Percentiles rank a stretch among this genome's conserved stretches.
Conservation (phyloP, 495 filamentous ascomycete species). For the Podospora tetraspora region DNA sequence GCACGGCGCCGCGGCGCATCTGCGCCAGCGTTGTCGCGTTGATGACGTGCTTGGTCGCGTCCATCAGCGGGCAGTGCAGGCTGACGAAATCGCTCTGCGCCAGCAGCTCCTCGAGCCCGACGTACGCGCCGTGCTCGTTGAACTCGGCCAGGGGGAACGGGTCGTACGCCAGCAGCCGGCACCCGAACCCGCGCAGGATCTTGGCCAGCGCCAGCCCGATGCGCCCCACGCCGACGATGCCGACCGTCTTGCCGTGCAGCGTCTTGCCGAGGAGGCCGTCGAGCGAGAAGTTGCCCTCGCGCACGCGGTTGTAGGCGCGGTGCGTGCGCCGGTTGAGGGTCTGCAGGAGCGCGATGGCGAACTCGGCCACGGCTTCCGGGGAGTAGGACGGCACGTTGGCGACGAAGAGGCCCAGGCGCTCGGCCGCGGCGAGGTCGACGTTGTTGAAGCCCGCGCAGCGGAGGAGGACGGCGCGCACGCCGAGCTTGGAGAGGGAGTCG, state of each 20-base stretch:
- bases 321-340: conserved; percentile 68
- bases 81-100: conserved; percentile 53
- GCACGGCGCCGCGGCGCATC: conserved; percentile 56
- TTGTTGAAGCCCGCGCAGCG: conserved; percentile 71
- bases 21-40: conserved; percentile 45
- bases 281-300: conserved; percentile 66
- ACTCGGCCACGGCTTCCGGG: conserved; percentile 69
- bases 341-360: conserved; percentile 60
- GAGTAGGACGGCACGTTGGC: conserved; percentile 65
- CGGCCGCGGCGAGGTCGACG: conserved; percentile 54
- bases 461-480: conserved; percentile 54
- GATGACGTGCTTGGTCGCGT: conserved; percentile 56
- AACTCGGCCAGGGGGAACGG: conserved; percentile 47
- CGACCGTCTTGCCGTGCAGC: conserved; percentile 56
- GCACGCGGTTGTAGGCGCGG: conserved; percentile 65
- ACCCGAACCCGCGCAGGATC: conserved; percentile 60
- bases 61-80: conserved; percentile 61
- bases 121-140: conserved; percentile 47
- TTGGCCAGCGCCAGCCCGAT: conserved; percentile 49
- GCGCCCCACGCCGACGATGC: conserved; percentile 50
- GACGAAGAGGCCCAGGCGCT: conserved; percentile 55
- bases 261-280: conserved; percentile 59
- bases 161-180: conserved; percentile 55
- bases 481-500: conserved; percentile 39
- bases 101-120: conserved; percentile 53